Base-by-base conservation (phyloP, 345 rosid genomes). In the Citrus australasica region DNA sequence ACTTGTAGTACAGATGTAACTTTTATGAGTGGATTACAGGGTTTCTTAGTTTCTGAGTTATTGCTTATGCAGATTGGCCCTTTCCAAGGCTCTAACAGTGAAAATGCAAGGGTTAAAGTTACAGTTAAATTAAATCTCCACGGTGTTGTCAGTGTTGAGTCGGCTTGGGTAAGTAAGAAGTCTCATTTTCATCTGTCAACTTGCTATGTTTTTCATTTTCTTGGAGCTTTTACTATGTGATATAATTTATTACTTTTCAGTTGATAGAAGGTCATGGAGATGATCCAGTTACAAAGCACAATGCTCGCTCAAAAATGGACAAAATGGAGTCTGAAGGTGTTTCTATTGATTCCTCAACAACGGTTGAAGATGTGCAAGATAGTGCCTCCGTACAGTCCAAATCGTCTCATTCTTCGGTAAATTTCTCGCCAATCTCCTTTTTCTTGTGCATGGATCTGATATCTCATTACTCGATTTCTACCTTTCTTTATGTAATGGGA, bases 51-150 rank as follows among this genome's bases (percentile, higher is more conserved):
- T 70, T 56, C 37, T 62, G n/a, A 28, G 51, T 59, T 25, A 24
- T 72, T 53, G 67, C 69, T 79, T 62, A 55, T 82, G 85, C 85
- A 89, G 92, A 83, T 89, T 82, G 91, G 86, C 58, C 89, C 92
- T 76, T 72, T 89, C 27, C 82, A 85, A 71, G 79, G 71, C 76
- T 82, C 83, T 27, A 56, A 55, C 32, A 53, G 76, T 67, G 84
- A 85, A 72, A 86, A 83, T 75, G 79, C 84, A 61, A 89, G 64
- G 77, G 82, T 89, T 78, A 89, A 87, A 88, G 86, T 89, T 67
- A 86, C 84, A 81, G 78, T 86, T 69, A 79, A 80, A 30, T 53
- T 89, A 73, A 85, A 88, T 72, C 87, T 89, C 79, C 91, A 89
- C 78, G 87, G 92, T n/a, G 38, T 87, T 81, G 81, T 86, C 65